These are phyloP conservation scores for Cucumis melo DNA, from an alignment of 306 rosid genomes.

Conservation along the genomic window DNA sequence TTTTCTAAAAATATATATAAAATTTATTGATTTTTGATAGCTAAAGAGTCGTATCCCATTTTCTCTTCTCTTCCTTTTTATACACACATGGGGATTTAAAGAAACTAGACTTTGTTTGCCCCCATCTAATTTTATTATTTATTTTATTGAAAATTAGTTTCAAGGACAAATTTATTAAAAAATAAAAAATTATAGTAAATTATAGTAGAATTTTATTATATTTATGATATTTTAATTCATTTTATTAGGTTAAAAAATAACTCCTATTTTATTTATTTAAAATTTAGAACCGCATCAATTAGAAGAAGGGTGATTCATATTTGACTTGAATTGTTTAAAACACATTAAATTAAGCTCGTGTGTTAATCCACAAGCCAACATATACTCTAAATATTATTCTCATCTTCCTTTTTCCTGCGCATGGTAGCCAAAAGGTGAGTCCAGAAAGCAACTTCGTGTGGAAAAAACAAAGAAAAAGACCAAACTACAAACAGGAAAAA, in stretches of 20 bases:
- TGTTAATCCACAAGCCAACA: background rate
- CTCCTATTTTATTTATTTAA: no score
- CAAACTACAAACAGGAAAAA: background rate
- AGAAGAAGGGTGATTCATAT: background rate
- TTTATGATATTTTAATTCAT: no score
- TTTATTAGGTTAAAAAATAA: no score
- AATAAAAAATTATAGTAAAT: no score
- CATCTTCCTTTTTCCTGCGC: background rate
- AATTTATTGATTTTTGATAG: background rate
- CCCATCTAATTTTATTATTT: background rate
- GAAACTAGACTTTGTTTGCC: slow-evolving; percentile 6
- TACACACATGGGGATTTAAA: slow-evolving; percentile 5
- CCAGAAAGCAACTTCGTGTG: background rate
- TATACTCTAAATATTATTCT: background rate
- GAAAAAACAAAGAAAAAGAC: background rate
- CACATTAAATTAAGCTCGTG: no score
- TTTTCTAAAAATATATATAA: no score
- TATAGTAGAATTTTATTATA: no score
- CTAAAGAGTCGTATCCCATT: slow-evolving; percentile 14
- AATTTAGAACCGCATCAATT: background rate
- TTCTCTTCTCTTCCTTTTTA: slow-evolving; percentile 20
- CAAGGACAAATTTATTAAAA: no score
- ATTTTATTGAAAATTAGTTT: no score
- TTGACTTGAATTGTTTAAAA: background rate
- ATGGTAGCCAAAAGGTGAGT: slow-evolving; percentile 1